Base-by-base conservation (phyloP, 768 basidiomycete genomes). In the Boletus vinaceobasis region DNA sequence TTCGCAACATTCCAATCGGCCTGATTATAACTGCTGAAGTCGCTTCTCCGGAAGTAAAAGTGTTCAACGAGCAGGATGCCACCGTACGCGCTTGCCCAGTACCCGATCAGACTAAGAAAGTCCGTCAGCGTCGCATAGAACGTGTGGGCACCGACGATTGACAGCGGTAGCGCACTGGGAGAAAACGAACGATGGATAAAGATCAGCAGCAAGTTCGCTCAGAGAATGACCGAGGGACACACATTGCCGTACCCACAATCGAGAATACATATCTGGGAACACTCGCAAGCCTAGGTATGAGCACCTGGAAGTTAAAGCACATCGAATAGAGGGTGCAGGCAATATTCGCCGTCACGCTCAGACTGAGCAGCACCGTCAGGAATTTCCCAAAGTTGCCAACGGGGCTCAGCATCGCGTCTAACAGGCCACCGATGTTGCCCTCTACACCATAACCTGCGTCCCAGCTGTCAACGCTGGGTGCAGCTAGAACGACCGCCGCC, bases 271-370 rank as follows among this genome's bases (percentile, higher is more conserved):
- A 90, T 63, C 88, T 77, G 1, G 88, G 89, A 7, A 90, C 76
- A 54, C 65, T 71, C 11, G 77, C 73, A 33, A 85, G 74, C 39
- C 73, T 75, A 0, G 89, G 88, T 5, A 87, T 66, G 61, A 86
- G 77, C 1, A 87, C 77, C 65, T 93, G 90, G 59, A 90, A 74
- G 65, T 83, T 86, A 54, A 93, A 77, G 58, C 84, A 82, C 53
- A 87, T 80, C 42, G 87, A 90, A 69, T 97, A 97, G 57, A 93
- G 84, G 7, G 89, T 87, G 3, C 86, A 82, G 1, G 90, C 88
- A 43, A 90, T 86, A 71, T 93, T 94, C 3, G 82, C 88, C 2
- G 85, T 83, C 13, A 91, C 83, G 54, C 85, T 85, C 31, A 94
- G 71, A n/a, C 86, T 83, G 58, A 93, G 76, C 51, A 93, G 65